Evolutionary conservation across 805 yeast genomes (phyloP), one percentile per base, ranked within the genome.

Genomic region (Lipomyces yamanashiensis): DNA sequence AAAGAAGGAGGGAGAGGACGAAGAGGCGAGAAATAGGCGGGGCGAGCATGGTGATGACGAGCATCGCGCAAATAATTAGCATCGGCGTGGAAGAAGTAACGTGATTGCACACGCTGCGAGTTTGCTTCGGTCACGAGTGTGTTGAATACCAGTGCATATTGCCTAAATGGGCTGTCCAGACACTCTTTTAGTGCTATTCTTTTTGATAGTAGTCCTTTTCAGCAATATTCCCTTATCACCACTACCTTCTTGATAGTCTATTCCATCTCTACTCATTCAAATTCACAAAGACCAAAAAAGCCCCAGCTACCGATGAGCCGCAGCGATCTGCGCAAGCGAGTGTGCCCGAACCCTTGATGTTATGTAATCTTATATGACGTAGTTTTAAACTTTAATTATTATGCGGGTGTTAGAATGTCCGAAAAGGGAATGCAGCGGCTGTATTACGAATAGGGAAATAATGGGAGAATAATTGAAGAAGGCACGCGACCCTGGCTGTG

Each of bases 271-370:
- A 5, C 5, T 5, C 28, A 28, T 28, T 28, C 28, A 28, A 28
- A 28, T 5, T 3, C 5, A 28, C 28, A 28, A 39, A 12, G 41
- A 15, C 13, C 41, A 7, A 43, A n/a, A 6, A 2, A 2, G 47
- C 15, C 17, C 21, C 6, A 2, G 19, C 10, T 47, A 36, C 13
- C 3, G 34, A 12, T 7, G 36, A 49, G 53, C 53, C 53, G 53
- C 53, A 49, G 53, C 53, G 53, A 49, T 49, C 53, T 49, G 53
- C 53, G 8, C 53, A 3, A 49, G 53, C 53, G 53, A 28, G 40
- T 28, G 28, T 33, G 53, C 40, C 37, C 53, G 17, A 28, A 34
- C 40, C 53, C 37, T 49, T 21, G 40, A 49, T 49, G 40, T 49
- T 39, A 49, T 49, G 53, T 49, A 23, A 33, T 47, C 37, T 4